A percentile compares a stretch with the other conserved stretches of the same genome.
phyloP scores from a whole-genome alignment of 1,284 basidiomycete genomes.

The Austroboletus niveus region DNA sequence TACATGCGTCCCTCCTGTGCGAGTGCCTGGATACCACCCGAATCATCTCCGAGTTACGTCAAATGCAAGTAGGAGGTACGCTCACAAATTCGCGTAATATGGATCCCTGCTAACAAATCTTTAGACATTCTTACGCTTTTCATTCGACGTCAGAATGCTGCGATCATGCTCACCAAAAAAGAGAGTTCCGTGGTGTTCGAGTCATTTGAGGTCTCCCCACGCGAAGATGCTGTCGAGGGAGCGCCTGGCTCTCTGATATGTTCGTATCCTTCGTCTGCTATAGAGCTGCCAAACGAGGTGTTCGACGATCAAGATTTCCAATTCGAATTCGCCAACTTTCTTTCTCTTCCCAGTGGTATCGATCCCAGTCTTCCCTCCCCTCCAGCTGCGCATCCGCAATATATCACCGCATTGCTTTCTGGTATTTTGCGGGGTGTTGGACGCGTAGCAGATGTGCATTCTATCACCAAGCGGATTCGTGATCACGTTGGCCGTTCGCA shows the following conservation, averaged over 20 bases:
- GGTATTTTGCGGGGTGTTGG: conserved; percentile 11
- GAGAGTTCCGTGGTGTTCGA: conserved; percentile 24
- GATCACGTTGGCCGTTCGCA: conserved; percentile 4
- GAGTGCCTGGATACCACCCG: neutral
- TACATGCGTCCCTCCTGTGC: conserved; percentile 1
- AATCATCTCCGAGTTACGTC: conserved; percentile 6
- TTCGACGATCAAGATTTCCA: conserved; percentile 19
- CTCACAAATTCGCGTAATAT: too few relatives aligned
- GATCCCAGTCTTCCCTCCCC: conserved; percentile 5
- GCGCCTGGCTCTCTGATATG: conserved; percentile 15
- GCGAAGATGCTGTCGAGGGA: conserved; percentile 26
- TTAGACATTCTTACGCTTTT: conserved; percentile 24
- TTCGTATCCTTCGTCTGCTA: conserved; percentile 30
- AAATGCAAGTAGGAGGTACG: conserved; percentile 15
- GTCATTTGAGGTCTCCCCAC: conserved; percentile 30
- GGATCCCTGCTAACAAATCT: neutral
- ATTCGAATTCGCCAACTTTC: conserved; percentile 25
- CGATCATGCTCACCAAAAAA: conserved; percentile 18
- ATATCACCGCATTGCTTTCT: conserved; percentile 30
- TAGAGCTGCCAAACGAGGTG: conserved; percentile 14
- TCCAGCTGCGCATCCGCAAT: conserved; percentile 23
- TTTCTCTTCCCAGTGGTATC: conserved; percentile 11
- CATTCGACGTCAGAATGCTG: conserved; percentile 28
- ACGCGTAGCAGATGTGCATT: conserved; percentile 11
- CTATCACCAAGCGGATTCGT: conserved; percentile 22